Conservation (phyloP, 768 basidiomycete species). For the Rhodotorula graminis region DNA sequence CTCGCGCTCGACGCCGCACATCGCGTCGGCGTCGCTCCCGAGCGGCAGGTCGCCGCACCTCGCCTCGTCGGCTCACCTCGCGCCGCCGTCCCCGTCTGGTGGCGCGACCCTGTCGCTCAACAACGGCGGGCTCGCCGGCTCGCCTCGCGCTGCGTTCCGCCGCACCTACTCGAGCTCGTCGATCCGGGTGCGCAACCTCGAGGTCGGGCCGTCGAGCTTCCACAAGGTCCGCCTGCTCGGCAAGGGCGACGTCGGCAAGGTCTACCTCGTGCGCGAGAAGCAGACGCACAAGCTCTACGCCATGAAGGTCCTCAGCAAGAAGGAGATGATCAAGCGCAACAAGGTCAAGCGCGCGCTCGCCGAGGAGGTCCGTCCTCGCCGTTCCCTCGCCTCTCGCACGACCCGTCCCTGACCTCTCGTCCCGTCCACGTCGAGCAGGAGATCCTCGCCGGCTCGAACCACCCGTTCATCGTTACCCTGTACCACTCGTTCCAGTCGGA, state of each 20-base stretch:
- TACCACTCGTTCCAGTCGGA: slow-evolving; percentile 99
- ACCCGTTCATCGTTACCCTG: slow-evolving; percentile 98
- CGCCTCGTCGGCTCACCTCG: slow-evolving; percentile 8
- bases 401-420: no score
- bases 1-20: slow-evolving; percentile 25
- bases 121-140: slow-evolving; percentile 30
- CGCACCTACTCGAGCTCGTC: slow-evolving; percentile 96
- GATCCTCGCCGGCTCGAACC: slow-evolving; percentile 95
- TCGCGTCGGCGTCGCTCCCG: not conserved
- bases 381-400: not conserved
- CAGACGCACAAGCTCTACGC: slow-evolving; percentile 92
- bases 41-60: slow-evolving; percentile 9
- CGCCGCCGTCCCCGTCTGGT: slow-evolving; percentile 29
- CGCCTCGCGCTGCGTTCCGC: slow-evolving; percentile 57
- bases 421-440: slow-evolving; percentile 51
- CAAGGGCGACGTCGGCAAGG: slow-evolving; percentile 96
- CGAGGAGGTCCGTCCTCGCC: slow-evolving; percentile 61
- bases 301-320: slow-evolving; percentile 99
- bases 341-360: slow-evolving; percentile 98
- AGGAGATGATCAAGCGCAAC: slow-evolving; percentile 99
- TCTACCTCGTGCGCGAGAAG: slow-evolving; percentile 97
- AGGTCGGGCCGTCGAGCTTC: slow-evolving; percentile 90
- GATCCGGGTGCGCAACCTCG: slow-evolving; percentile 77
- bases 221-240: slow-evolving; percentile 97
- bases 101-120: slow-evolving; percentile 13